Conservation (phyloP, 2,329 filamentous ascomycete genomes). For the Davidsoniella australis region DNA sequence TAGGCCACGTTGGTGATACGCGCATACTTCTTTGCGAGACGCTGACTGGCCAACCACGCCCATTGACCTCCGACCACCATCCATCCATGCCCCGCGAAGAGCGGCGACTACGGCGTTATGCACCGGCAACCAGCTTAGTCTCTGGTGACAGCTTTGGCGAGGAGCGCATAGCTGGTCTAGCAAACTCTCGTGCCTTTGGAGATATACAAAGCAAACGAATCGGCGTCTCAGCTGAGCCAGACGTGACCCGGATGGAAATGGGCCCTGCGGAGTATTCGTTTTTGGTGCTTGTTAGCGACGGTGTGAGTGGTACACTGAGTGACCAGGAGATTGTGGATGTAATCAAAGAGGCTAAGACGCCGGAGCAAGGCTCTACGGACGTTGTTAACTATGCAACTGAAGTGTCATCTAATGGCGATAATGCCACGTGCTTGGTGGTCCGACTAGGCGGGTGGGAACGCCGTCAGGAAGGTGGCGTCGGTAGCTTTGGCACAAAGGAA, state of each 20-base stretch:
- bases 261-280: slow-evolving; percentile 76
- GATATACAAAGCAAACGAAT: slow-evolving; percentile 85
- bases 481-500: slow-evolving; percentile 83
- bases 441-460: slow-evolving; percentile 53
- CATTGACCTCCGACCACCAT: slow-evolving; percentile 82
- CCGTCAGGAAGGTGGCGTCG: slow-evolving; percentile 67
- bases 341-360: slow-evolving; percentile 81
- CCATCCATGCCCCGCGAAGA: slow-evolving; percentile 75
- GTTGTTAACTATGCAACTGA: slow-evolving; percentile 82
- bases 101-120: slow-evolving; percentile 67
- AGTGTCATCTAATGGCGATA: slow-evolving; percentile 50
- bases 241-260: slow-evolving; percentile 65
- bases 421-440: slow-evolving; percentile 51
- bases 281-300: slow-evolving; percentile 74
- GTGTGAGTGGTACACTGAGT: slow-evolving; percentile 65
- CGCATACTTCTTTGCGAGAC: slow-evolving; percentile 82
- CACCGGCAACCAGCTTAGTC: slow-evolving; percentile 57
- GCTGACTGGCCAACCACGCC: slow-evolving; percentile 58
- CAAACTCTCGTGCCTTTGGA: slow-evolving; percentile 87
- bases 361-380: slow-evolving; percentile 63
- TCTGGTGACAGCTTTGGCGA: slow-evolving; percentile 88
- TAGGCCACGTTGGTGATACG: slow-evolving; percentile 87
- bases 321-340: slow-evolving; percentile 96
- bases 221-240: slow-evolving; percentile 85
- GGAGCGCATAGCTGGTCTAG: slow-evolving; percentile 81